phyloP scores from a whole-genome alignment of 306 rosid species.

The Canavalia ensiformis region DNA sequence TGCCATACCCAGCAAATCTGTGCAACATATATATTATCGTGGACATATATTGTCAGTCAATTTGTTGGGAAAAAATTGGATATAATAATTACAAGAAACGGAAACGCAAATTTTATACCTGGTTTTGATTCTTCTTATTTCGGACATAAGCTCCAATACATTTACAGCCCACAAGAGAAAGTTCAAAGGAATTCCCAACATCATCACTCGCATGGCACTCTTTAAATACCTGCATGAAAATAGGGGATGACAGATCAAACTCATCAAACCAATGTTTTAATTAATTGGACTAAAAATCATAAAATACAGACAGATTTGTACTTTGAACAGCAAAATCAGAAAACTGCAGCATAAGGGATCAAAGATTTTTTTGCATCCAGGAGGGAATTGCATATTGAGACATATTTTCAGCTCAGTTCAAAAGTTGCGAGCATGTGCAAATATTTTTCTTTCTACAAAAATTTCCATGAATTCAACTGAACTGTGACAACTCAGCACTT shows the following conservation, averaged over 20 bases:
- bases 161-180: slow-evolving; percentile 89
- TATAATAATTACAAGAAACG: neutral
- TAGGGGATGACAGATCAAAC: neutral
- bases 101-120: slow-evolving; percentile 58
- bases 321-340: neutral
- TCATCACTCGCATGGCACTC: slow-evolving; percentile 64
- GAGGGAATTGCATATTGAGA: slow-evolving; percentile 13
- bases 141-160: slow-evolving; percentile 97
- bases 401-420: neutral
- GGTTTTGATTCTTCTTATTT: slow-evolving; percentile 93
- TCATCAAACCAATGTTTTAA: slow-evolving; percentile 17
- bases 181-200: slow-evolving; percentile 80
- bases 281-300: neutral
- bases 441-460: neutral
- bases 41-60: slow-evolving; percentile 34
- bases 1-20: slow-evolving; percentile 96
- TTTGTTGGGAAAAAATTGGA: slow-evolving; percentile 19
- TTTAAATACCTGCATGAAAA: slow-evolving; percentile 71
- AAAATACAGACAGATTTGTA: slow-evolving; percentile 9
- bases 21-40: slow-evolving; percentile 45
- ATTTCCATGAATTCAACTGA: neutral
- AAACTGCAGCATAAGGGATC: slow-evolving; percentile 11
- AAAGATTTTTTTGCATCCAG: neutral
- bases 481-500: neutral
- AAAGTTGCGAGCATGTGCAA: neutral